Base-by-base conservation (phyloP, 345 rosid species). In the Cardiospermum halicacabum region DNA sequence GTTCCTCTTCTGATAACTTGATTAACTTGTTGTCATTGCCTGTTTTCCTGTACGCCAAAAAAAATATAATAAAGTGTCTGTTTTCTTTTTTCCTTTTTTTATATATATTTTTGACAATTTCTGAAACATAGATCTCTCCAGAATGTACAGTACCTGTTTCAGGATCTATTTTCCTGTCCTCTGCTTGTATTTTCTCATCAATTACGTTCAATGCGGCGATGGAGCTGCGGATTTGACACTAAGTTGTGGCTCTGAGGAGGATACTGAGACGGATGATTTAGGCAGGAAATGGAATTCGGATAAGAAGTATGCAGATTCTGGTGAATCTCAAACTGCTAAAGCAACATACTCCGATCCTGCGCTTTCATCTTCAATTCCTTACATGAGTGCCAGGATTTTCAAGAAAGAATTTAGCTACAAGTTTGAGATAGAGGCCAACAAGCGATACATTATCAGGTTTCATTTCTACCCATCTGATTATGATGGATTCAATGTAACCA, bases 361-460 rank as follows among this genome's bases (percentile, higher is more conserved):
- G 0, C 87, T 87, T 64, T 69, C 64, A 34, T 87, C 96, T 0
- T 50, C 69, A 8, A 40, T 89, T 56, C 97, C 96, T 6, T 87
- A 79, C 70, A 87, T 89, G 96, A 77, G 76, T 7, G 93, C 93
- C 7, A 80, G 97, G 68, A 73, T 87, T 37, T 87, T 91, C 64
- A 64, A 69, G 13, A 64, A 89, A 11, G 82, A 79, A 5, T 84
- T 75, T 19, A 76, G 81, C 3, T 94, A 91, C 24, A 60, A 70
- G 26, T 73, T 89, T 62, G 85, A 89, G 0, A 47, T 87, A 42
- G 67, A 67, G 51, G 56, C 77, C n/a, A 65, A 70, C 48, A 55
- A 74, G 1, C 79, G 91, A 6, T 78, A 81, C 64, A 56, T 73
- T 67, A 54, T 87, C 36, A 75, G 96, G 58, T 62, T 87, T 53